Evolutionary conservation across 805 yeast species (phyloP), one percentile per base, ranked within the genome.

Genomic region (Candida loeiensis): DNA sequence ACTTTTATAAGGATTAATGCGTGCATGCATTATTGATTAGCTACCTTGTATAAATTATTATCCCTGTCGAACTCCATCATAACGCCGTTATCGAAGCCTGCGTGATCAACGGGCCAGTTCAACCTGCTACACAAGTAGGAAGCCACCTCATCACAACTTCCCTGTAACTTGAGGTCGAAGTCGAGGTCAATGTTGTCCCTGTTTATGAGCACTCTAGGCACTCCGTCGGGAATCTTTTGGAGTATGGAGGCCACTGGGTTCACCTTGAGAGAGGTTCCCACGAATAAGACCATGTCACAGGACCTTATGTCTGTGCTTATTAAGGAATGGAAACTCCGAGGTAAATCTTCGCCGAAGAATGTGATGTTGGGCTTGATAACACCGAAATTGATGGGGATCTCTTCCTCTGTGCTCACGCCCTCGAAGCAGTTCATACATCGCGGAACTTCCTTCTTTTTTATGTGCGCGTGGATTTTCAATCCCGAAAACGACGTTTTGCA

Each of bases 311-410:
- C 96, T 2, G 70, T 46, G 12, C 44, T 44, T 26, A 67, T 57
- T 27, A 45, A 45, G 36, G 55, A 56, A 46, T 69, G 70, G 46
- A 59, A 69, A 17, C 54, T 44, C 12, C 39, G 48, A 13, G 82
- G 82, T 4, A 88, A 75, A 3, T 85, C 76, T 38, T 79, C 77
- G 0, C 95, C 95, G 35, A 89, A 87, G 20, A 82, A 76, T 33
- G 91, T 95, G 45, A 93, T 89, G 56, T 88, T 95, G 1, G 95
- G 95, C 55, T 89, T 89, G 87, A 66, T 85, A 73, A 68, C 90
- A 11, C 66, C 64, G 40, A 48, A 57, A 34, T 59, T 56, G 21
- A 59, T 43, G 30, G 52, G 53, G 5, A 44, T 47, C 25, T 47
- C 53, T 3, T 56, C 58, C 15, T 65, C 66, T 9, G 44, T 43